Base-by-base conservation (phyloP, 352 stramenopile species). In the Globisporangium takayamanum region DNA sequence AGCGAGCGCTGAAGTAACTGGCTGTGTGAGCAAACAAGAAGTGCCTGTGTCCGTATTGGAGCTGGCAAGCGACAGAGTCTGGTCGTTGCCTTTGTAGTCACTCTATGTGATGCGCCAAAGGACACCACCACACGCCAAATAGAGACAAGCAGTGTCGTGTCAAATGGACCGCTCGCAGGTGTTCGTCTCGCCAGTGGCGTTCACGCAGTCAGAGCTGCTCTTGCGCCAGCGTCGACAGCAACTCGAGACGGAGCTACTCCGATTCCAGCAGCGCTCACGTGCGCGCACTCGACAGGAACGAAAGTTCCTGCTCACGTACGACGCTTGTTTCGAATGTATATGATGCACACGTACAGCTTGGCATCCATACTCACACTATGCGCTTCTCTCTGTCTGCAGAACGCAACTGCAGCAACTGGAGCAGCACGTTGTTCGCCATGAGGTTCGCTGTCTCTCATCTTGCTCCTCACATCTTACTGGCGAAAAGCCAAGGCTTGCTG, bases 391-490 rank as follows among this genome's bases (percentile, higher is more conserved):
- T 56, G 33, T 28, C 49, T 56, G 33, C 47, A 78, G 72, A 45
- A 49, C 55, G 37, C 67, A 78, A 44, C 22, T 78, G 14, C 57
- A 69, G 20, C 59, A 57, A 8, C 68, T 80, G 30, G 69, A 80
- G 53, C 30, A 51, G 7, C 70, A 74, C 28, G 41, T 76, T 50
- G 37, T 46, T 0, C 48, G 58, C 7, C 68, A 74, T 7, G 69
- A 80, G 68, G 69, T 78, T 18, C 1, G 18, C 44, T n/a, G 26
- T 18, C 12, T 33, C 39, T 0, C 30, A 1, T 39, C 5, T 45
- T 10, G 8, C n/a, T n/a, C 4, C 50, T 28, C 26, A 20, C 12
- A 41, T 28, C 2, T 18, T 22, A 12, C 33, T 22, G 5, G 2
- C n/a, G n/a, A 14, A n/a, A 49, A 8, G 15, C 14, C 14, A 14